Evolutionary conservation across 768 basidiomycete genomes (phyloP).

Genomic region (Boletus rubroflammeus): DNA sequence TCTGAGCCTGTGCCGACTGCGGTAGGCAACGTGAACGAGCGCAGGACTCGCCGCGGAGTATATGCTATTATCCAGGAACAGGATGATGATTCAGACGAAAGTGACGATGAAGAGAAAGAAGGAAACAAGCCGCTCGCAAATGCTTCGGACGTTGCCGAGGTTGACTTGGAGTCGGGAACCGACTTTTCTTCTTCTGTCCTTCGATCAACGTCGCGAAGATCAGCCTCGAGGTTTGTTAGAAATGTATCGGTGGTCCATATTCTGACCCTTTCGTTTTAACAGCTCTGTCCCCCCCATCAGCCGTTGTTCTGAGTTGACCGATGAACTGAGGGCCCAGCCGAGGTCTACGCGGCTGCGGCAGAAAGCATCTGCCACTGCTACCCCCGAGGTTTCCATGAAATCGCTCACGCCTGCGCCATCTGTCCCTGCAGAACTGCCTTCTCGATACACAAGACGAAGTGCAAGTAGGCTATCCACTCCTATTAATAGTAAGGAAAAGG

Average conservation of each 20-base stretch:
- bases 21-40: constrained; percentile 66
- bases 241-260: constrained; percentile 2
- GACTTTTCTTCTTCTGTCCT: constrained; percentile 18
- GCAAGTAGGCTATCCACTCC: constrained; percentile 33
- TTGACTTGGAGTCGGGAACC: constrained; percentile 49
- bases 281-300: constrained; percentile 28
- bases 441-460: constrained; percentile 27
- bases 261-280: constrained; percentile 7
- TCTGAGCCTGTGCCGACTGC: constrained; percentile 47
- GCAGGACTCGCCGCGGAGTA: constrained; percentile 77
- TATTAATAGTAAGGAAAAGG: constrained; percentile 36
- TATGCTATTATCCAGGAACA: constrained; percentile 65
- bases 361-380: constrained; percentile 41
- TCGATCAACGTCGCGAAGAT: constrained; percentile 26
- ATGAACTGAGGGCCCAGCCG: constrained; percentile 35
- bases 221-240: constrained; percentile 25
- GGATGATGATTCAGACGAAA: constrained; percentile 59
- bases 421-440: constrained; percentile 27
- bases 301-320: constrained; percentile 28
- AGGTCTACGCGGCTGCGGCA: constrained; percentile 58
- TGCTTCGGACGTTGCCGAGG: constrained; percentile 44
- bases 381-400: constrained; percentile 47
- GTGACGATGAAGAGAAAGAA: constrained; percentile 51
- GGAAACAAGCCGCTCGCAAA: constrained; percentile 46
- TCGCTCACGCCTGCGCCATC: constrained; percentile 33